phyloP scores from a whole-genome alignment of 345 rosid genomes.

The Corchorus olitorius region DNA sequence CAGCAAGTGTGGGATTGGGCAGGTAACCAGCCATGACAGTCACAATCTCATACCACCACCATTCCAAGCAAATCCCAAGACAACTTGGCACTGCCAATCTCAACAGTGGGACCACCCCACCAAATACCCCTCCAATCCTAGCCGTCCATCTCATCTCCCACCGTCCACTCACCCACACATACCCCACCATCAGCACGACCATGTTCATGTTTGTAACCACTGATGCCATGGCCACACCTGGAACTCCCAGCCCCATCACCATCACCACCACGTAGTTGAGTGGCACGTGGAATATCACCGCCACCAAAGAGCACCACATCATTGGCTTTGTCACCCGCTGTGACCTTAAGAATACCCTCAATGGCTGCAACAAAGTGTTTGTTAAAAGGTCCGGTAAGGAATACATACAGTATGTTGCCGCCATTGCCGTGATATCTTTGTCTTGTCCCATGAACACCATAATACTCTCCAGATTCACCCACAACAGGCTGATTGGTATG shows the following conservation, averaged over 20 bases:
- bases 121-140: slow-evolving; percentile 45
- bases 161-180: slow-evolving; percentile 66
- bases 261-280: slow-evolving; percentile 69
- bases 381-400: slow-evolving; percentile 92
- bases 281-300: slow-evolving; percentile 83
- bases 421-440: slow-evolving; percentile 73
- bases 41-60: slow-evolving; percentile 99
- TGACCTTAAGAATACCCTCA: slow-evolving; percentile 85
- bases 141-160: slow-evolving; percentile 55
- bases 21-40: slow-evolving; percentile 85
- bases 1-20: slow-evolving; percentile 77
- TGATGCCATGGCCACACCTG: slow-evolving; percentile 93
- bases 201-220: slow-evolving; percentile 88
- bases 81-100: slow-evolving; percentile 93
- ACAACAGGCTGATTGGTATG: slow-evolving; percentile 78
- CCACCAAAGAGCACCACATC: slow-evolving; percentile 89
- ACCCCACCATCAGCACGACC: slow-evolving; percentile 75
- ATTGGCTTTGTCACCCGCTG: slow-evolving; percentile 89
- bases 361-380: slow-evolving; percentile 82
- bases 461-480: slow-evolving; percentile 84
- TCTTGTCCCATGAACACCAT: slow-evolving; percentile 91
- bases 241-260: slow-evolving; percentile 66
- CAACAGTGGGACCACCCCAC: slow-evolving; percentile 75
- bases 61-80: slow-evolving; percentile 92
- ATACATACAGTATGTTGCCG: slow-evolving; percentile 79